A percentile compares a stretch with the other conserved stretches of the same genome.
Conservation (phyloP, 108 stramenopile genomes). For the Discostella stelligeroides region DNA sequence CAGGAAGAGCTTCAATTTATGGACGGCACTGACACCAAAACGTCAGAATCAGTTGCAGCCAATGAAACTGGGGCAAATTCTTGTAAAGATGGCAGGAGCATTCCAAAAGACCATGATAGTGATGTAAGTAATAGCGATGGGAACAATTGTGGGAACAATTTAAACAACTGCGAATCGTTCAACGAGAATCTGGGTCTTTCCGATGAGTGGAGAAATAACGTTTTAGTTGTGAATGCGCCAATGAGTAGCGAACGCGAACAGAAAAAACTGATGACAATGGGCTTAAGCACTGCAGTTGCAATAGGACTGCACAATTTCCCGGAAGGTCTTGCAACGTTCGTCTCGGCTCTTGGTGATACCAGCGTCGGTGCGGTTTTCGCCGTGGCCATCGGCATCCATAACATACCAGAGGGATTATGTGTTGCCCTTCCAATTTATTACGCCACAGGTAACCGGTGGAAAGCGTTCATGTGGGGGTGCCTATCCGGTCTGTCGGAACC, state of each 20-base stretch:
- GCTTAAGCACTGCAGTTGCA: conserved; percentile 75
- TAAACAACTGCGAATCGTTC: conserved; percentile 12
- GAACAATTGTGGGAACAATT: conserved; percentile 3
- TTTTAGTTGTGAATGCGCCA: conserved; percentile 31
- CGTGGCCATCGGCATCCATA: conserved; percentile 89
- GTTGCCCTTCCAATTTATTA: conserved; percentile 90
- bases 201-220: conserved; percentile 12
- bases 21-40: conserved; percentile 18
- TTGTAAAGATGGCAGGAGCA: conserved; percentile 14
- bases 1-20: conserved; percentile 23
- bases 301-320: conserved; percentile 92
- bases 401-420: conserved; percentile 90
- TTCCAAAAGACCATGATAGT: conserved; percentile 1
- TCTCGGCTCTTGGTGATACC: conserved; percentile 73
- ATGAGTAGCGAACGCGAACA: conserved; percentile 13
- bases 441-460: conserved; percentile 81
- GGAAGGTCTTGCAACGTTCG: conserved; percentile 91
- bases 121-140: conserved; percentile 4
- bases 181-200: conserved; percentile 4
- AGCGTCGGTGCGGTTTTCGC: conserved; percentile 77
- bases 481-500: conserved; percentile 81
- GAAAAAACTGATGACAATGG: conserved; percentile 57
- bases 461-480: conserved; percentile 79
- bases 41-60: conserved; percentile 17
- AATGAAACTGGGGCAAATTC: conserved; percentile 21